These are phyloP conservation scores for Suillus sp. DNA, from an alignment of 768 basidiomycete species.

Conservation along the genomic window DNA sequence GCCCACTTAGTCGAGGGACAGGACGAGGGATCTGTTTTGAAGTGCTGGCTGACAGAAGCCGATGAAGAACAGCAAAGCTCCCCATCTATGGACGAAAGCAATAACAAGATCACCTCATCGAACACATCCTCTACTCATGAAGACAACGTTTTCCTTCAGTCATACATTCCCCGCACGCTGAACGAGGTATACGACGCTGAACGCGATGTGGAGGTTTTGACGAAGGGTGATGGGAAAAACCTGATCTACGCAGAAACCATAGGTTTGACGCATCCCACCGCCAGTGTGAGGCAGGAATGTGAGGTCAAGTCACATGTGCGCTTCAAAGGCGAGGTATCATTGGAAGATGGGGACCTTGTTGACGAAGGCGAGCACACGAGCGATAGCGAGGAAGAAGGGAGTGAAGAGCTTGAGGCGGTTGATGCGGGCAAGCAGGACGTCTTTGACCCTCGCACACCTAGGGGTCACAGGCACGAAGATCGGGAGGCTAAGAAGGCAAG, in stretches of 20 bases:
- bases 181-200: conserved; percentile 96
- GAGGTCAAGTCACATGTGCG: conserved; percentile 19
- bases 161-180: conserved; percentile 91
- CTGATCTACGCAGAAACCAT: conserved; percentile 90
- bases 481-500: conserved; percentile 85
- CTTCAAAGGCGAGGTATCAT: conserved; percentile 23
- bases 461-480: conserved; percentile 94
- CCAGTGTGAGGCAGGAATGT: conserved; percentile 9
- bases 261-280: conserved; percentile 60
- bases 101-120: conserved; percentile 14
- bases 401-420: conserved; percentile 32
- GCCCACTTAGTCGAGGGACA: conserved; percentile 44
- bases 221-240: conserved; percentile 64
- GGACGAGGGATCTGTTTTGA: conserved; percentile 35
- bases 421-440: conserved; percentile 31
- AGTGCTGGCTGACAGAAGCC: conserved; percentile 50
- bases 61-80: conserved; percentile 25
- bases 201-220: conserved; percentile 79
- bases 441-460: conserved; percentile 53
- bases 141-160: conserved; percentile 85
- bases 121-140: conserved; percentile 54
- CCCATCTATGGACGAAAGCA: conserved; percentile 17
- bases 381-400: conserved; percentile 38
- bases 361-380: conserved; percentile 31
- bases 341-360: conserved; percentile 24